Base-by-base conservation (phyloP, 192 early-diverging fungal genomes). In the Rhizoclosmatium sp. region DNA sequence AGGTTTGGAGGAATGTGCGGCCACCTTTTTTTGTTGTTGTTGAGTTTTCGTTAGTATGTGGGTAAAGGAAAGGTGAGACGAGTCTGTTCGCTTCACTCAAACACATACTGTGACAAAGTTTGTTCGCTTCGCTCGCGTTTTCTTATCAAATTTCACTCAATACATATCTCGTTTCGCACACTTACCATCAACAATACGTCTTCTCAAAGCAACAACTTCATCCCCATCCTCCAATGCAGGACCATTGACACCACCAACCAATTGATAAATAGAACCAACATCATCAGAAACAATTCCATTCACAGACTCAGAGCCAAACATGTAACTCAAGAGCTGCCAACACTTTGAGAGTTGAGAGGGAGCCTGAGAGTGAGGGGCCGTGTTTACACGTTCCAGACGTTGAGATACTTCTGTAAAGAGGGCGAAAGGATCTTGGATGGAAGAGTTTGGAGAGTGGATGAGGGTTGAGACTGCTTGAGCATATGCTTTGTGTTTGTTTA, bases 241-340 rank as follows among this genome's bases (percentile, higher is more conserved):
- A 46, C 42, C 62, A n/a, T 9, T 12, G 10, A 10, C 39, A 65
- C 31, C 9, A 23, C 19, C 9, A 65, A 9, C 9, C 16, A 46
- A 68, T 5, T 7, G 44, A 68, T 10, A 31, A n/a, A 16, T 10
- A 31, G 40, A 47, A 31, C 10, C 46, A 49, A 45, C 5, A 54
- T 7, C 5, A 1, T 62, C 60, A 56, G 16, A 46, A 42, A 54
- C 69, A 56, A 54, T 4, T 7, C 47, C 51, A 39, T 7, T 16
- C 5, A 9, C 9, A 16, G 66, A 44, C 3, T 4, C 5, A 44
- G 47, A 47, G 21, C 10, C 5, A 67, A 76, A 76, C 60, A 76
- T 76, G 44, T 67, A 19, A 12, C 9, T n/a, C 1, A 76, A 80
- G n/a, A 89, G 64, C 23, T 71, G 56, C 89, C 85, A 88, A 66